Conservation (phyloP, 148 eudicot genomes). For the Arctostaphylos glauca region DNA sequence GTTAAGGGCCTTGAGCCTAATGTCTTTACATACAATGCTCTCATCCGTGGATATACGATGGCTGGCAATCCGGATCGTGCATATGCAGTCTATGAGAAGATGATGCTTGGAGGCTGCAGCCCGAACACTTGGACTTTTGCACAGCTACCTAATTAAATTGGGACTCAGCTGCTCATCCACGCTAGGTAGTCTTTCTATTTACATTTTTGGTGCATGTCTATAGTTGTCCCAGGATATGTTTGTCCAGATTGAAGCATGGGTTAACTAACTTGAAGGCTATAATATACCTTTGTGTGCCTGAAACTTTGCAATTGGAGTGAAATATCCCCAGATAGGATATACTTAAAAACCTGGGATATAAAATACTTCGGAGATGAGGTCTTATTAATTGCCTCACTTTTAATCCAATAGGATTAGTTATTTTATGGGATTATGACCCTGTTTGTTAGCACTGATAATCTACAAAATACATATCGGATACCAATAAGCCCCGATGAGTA, state of each 20-base stretch:
- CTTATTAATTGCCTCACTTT: not conserved
- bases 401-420: not conserved
- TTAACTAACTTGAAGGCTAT: not conserved
- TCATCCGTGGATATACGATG: slow-evolving; percentile 77
- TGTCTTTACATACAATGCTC: slow-evolving; percentile 86
- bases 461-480: too few species aligned
- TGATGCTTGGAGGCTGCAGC: slow-evolving; percentile 91
- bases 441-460: too few species aligned
- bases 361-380: not conserved
- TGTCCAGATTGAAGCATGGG: not conserved
- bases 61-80: slow-evolving; percentile 77
- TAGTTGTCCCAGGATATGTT: not conserved
- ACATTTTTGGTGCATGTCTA: not conserved
- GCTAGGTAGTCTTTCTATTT: not conserved
- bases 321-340: not conserved
- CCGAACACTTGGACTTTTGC: slow-evolving; percentile 81
- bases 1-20: slow-evolving; percentile 71
- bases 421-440: too few species aligned
- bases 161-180: not conserved
- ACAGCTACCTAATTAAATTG: slow-evolving; percentile 77
- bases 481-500: too few species aligned
- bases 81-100: slow-evolving; percentile 77
- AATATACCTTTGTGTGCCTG: not conserved
- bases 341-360: not conserved
- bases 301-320: not conserved